phyloP scores from a whole-genome alignment of 73 alveolate genomes.

The Paramecium caudatum region DNA sequence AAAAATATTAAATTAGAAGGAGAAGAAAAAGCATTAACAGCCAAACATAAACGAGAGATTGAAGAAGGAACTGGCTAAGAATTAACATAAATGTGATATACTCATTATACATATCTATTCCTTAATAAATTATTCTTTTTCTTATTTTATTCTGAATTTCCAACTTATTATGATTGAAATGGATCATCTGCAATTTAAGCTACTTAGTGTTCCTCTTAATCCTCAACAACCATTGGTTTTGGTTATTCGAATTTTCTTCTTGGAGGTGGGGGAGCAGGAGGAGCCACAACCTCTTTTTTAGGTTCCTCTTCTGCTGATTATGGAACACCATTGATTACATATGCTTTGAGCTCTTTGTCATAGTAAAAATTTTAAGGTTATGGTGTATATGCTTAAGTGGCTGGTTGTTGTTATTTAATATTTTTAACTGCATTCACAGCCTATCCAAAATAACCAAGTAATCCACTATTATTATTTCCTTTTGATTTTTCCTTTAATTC shows the following conservation, averaged over 20 bases:
- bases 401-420: background rate
- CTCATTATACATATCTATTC: slow-evolving; percentile 51
- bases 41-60: background rate
- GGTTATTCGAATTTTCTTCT: slow-evolving; percentile 4
- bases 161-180: background rate
- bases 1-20: background rate
- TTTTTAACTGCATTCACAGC: background rate
- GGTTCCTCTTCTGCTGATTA: background rate
- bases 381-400: background rate
- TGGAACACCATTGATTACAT: background rate
- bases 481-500: slow-evolving; percentile 17
- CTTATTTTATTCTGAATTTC: background rate
- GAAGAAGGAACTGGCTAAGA: slow-evolving; percentile 44
- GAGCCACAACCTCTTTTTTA: background rate
- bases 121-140: background rate
- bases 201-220: background rate
- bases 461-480: background rate
- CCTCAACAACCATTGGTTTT: background rate
- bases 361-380: background rate
- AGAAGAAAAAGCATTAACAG: background rate
- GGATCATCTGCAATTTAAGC: background rate
- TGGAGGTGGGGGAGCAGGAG: background rate
- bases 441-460: background rate
- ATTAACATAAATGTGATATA: slow-evolving; percentile 22
- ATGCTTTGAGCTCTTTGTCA: background rate